These are phyloP conservation scores for Malus sieversii DNA, from an alignment of 306 rosid genomes.

Conservation along the genomic window DNA sequence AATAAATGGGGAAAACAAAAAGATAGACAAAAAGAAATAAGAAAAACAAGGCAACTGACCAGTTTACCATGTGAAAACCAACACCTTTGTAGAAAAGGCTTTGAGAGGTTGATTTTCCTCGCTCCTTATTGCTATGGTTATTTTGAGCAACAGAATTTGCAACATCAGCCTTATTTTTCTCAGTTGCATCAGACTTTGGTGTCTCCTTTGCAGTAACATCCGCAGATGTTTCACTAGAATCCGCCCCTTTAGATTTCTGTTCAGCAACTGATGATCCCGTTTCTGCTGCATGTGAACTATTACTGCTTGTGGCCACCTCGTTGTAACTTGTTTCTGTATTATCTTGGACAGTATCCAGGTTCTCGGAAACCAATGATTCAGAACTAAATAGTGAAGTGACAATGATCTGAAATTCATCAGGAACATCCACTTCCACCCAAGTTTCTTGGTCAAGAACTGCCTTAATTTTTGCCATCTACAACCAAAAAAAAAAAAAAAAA, in stretches of 20 bases:
- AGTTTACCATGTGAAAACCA: constrained; percentile 97
- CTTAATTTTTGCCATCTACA: constrained; percentile 83
- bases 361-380: constrained; percentile 41
- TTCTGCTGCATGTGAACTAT: constrained; percentile 21
- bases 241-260: constrained; percentile 27
- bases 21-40: not conserved
- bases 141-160: constrained; percentile 33
- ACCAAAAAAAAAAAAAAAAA: constrained; percentile 1
- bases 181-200: constrained; percentile 23
- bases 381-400: constrained; percentile 43
- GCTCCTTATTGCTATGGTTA: constrained; percentile 59
- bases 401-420: constrained; percentile 94
- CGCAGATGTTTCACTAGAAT: constrained; percentile 39
- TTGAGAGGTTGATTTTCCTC: constrained; percentile 68
- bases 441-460: constrained; percentile 99
- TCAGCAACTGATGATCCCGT: constrained; percentile 33
- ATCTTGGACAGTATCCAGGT: constrained; percentile 45
- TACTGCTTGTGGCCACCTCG: constrained; percentile 38
- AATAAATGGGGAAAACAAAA: not conserved
- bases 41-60: constrained; percentile 50
- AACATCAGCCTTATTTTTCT: constrained; percentile 36
- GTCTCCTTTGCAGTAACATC: constrained; percentile 20
- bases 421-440: constrained; percentile 98
- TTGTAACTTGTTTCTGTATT: constrained; percentile 26
- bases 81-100: constrained; percentile 62